Conservation (phyloP, 768 basidiomycete species). For the Trichaptum fuscoviolaceum region DNA sequence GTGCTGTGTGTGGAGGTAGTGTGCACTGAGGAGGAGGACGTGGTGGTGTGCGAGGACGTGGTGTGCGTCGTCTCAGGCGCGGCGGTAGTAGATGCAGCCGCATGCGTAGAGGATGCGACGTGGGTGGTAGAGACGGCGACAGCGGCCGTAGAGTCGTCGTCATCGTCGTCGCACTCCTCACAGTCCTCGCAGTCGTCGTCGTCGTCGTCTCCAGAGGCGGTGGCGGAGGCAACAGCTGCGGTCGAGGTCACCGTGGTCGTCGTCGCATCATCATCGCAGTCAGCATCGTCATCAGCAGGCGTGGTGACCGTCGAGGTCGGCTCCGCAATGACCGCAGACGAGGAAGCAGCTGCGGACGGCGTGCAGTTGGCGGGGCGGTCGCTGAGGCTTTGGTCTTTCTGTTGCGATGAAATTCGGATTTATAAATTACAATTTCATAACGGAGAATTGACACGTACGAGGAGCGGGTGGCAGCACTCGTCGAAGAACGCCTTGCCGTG, state of each 20-base stretch:
- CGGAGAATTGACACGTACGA: conserved; percentile 33
- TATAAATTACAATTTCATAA: conserved; percentile 2
- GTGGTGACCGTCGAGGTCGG: conserved; percentile 22
- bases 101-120: background rate
- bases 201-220: conserved; percentile 23
- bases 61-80: conserved; percentile 5
- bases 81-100: conserved; percentile 11
- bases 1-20: conserved; percentile 14
- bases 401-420: background rate
- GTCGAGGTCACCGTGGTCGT: conserved; percentile 13
- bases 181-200: conserved; percentile 32
- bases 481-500: conserved; percentile 49
- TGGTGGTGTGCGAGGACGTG: conserved; percentile 7
- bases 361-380: conserved; percentile 50
- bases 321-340: conserved; percentile 13
- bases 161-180: conserved; percentile 16
- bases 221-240: conserved; percentile 19
- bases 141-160: conserved; percentile 8
- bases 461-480: conserved; percentile 65
- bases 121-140: conserved; percentile 8
- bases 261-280: conserved; percentile 12
- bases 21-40: conserved; percentile 7
- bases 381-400: conserved; percentile 48
- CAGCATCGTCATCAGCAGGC: conserved; percentile 12
- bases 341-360: conserved; percentile 26